These are phyloP conservation scores for Geotrichum histeridarum DNA, from an alignment of 1,139 yeast species.

Conservation along the genomic window DNA sequence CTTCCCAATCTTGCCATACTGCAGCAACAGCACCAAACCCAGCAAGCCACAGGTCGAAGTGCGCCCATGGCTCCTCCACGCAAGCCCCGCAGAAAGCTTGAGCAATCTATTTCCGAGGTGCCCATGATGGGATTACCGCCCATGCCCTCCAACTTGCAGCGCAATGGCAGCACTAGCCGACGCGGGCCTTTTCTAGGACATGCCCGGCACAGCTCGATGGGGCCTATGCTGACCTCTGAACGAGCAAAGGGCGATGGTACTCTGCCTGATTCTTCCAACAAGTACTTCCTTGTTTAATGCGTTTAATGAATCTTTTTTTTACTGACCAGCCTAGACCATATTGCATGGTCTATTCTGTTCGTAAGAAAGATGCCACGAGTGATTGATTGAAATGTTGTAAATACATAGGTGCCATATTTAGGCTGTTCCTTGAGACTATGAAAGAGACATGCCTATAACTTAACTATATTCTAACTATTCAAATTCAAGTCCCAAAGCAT, in stretches of 20 bases:
- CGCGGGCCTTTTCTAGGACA: neutral
- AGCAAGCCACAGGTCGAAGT: neutral
- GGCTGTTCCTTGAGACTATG: no score
- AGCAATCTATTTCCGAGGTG: neutral
- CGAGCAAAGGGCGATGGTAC: neutral
- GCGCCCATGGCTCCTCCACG: slow-evolving; percentile 7
- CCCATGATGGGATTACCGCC: neutral
- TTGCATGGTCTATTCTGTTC: no score
- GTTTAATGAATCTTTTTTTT: no score
- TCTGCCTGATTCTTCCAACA: slow-evolving; percentile 6
- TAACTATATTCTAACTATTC: no score
- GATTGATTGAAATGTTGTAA: no score
- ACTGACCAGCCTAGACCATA: no score
- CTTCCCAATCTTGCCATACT: slow-evolving; percentile 13
- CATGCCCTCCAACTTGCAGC: neutral
- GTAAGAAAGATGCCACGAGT: no score
- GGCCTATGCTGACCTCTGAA: neutral
- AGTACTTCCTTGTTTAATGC: slow-evolving; percentile 8
- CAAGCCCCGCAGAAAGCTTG: neutral
- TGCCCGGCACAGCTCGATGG: neutral
- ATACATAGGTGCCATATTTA: no score
- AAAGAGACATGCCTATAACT: no score
- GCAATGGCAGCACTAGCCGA: neutral
- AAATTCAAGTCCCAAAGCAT: no score
- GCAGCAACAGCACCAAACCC: slow-evolving; percentile 12